These are phyloP conservation scores for Nidularia sp. DNA, from an alignment of 768 basidiomycete genomes.

Conservation along the genomic window DNA sequence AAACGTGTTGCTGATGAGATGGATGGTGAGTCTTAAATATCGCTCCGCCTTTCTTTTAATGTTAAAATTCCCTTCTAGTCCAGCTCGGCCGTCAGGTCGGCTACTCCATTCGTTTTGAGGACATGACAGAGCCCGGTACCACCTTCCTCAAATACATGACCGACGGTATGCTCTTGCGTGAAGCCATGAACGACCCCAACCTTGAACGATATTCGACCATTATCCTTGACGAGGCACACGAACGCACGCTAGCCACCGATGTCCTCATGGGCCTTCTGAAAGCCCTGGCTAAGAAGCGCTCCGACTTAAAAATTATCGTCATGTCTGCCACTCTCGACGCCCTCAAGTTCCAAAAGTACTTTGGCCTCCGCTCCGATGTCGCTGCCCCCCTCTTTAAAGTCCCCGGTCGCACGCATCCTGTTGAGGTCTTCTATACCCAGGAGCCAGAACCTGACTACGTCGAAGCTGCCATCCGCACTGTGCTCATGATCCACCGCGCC, in stretches of 20 bases:
- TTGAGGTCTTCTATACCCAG: slow-evolving; percentile 92
- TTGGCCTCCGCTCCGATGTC: slow-evolving; percentile 43
- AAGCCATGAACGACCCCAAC: slow-evolving; percentile 95
- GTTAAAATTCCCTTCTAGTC: slow-evolving; percentile 42
- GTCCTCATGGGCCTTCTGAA: slow-evolving; percentile 98
- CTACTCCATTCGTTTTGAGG: slow-evolving; percentile 98
- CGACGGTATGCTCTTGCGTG: slow-evolving; percentile 97
- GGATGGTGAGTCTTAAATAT: slow-evolving; percentile 65
- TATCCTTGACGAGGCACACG: slow-evolving; percentile 98
- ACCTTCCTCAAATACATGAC: slow-evolving; percentile 99
- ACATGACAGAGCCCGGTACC: slow-evolving; percentile 84
- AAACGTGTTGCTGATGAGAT: slow-evolving; percentile 99
- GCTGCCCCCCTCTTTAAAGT: slow-evolving; percentile 84
- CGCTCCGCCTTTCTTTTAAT: not conserved
- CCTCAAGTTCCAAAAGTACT: slow-evolving; percentile 95
- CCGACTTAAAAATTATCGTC: slow-evolving; percentile 94
- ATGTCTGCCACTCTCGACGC: slow-evolving; percentile 99
- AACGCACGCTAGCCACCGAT: slow-evolving; percentile 95
- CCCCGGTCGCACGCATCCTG: slow-evolving; percentile 90
- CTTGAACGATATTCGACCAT: slow-evolving; percentile 92
- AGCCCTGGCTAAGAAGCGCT: slow-evolving; percentile 68
- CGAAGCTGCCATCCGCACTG: slow-evolving; percentile 93
- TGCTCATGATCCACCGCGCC: slow-evolving; percentile 94
- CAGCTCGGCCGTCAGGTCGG: slow-evolving; percentile 93
- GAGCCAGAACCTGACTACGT: slow-evolving; percentile 95